Base-by-base conservation (phyloP, 2,329 filamentous ascomycete genomes). In the Ilyonectria destructans region DNA sequence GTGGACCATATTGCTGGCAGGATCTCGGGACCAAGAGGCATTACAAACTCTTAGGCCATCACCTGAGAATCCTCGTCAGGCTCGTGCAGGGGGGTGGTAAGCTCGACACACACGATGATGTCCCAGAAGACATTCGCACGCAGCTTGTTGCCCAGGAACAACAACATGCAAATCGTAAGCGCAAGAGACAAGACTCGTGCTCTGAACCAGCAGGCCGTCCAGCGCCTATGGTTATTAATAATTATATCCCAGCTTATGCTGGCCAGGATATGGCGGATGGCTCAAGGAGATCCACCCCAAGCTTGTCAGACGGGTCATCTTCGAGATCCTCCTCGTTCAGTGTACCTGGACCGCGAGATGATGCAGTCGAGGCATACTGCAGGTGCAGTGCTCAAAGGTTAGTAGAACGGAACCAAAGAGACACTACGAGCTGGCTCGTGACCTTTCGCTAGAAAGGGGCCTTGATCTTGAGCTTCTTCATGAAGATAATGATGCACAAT, bases 401-500 rank as follows among this genome's bases (percentile, higher is more conserved):
- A 40, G 35, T 35, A 35, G 33, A 35, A 35, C 21, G 10, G 3
- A 49, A 21, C 15, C 19, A 49, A 26, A 21, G 19, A 13, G 23
- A 23, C 12, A 49, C 23, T 19, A 49, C 46, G 3, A 49, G 46
- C 46, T 49, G 43, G 43, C 43, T 23, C 21, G 46, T 19, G 19
- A 49, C 46, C 46, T 49, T 13, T 23, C 19, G 3, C n/a, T 49
- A 13, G 46, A 49, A 49, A 49, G 46, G n/a, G 46, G 46, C 10
- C 46, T 49, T 19, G 19, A 49, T 23, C 21, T 49, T 19, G 46
- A 49, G 46, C 46, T 49, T 21, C 19, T 49, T 49, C 4, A 49
- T 19, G 17, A 49, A 49, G 46, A 49, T 21, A 49, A 49, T 49
- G 7, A 49, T 49, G 46, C n/a, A 23, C n/a, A 49, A 13, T 21